Evolutionary conservation across 1,139 yeast genomes (phyloP).

Genomic region (Yamadazyma pseudoaaseri): DNA sequence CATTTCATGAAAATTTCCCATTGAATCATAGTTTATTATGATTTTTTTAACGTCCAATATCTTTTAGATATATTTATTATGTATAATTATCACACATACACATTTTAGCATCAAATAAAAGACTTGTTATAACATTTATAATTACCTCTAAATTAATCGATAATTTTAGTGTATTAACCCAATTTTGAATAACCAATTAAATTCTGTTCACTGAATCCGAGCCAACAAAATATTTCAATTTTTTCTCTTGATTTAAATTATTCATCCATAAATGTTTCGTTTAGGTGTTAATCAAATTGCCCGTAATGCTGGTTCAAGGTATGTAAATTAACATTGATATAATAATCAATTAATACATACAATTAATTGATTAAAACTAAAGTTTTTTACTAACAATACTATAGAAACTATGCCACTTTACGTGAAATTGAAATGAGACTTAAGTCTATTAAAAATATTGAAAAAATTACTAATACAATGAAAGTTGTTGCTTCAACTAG

Average conservation of each 20-base stretch:
- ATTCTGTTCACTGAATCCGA: constrained; percentile 17
- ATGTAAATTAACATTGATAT: constrained; percentile 24
- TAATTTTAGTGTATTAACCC: constrained; percentile 11
- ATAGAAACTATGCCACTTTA: constrained; percentile 93
- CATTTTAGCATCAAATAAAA: constrained; percentile 8
- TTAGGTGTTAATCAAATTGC: constrained; percentile 62
- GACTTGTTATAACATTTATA: not conserved
- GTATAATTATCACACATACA: constrained; percentile 6
- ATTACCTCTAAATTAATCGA: not conserved
- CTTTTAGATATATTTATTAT: constrained; percentile 8
- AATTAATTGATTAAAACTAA: no score
- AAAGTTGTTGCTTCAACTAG: constrained; percentile 98
- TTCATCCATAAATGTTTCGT: constrained; percentile 51
- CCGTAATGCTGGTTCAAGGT: constrained; percentile 61
- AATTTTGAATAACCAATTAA: constrained; percentile 18
- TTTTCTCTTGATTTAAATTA: constrained; percentile 8
- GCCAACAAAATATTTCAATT: constrained; percentile 11
- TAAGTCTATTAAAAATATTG: constrained; percentile 97
- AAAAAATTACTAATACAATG: constrained; percentile 99
- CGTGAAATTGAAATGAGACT: constrained; percentile 98
- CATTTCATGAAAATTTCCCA: not conserved
- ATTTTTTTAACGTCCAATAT: not conserved
- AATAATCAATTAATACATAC: no score
- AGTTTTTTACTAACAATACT: no score
- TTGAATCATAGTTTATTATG: no score